Evolutionary conservation across 2,329 filamentous ascomycete species (phyloP), one percentile per base, ranked within the genome.

Genomic region (Botryotinia convoluta): DNA sequence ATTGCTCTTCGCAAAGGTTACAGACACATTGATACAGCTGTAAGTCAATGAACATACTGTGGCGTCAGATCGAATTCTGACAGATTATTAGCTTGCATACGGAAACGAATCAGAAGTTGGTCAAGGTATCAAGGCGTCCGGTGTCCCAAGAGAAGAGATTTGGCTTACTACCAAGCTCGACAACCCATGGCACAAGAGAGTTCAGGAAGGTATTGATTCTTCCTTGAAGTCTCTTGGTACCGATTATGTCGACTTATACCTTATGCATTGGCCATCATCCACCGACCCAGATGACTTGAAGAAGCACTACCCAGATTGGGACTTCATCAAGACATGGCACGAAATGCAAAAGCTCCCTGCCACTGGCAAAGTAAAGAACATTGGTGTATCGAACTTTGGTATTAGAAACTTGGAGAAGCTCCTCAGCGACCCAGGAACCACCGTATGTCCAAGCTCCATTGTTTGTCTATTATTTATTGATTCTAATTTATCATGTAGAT

Each of bases 381-480:
- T 95, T 81, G 93, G 93, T 78, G 92, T 96, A 73, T 94, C 92
- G 82, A 97, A 97, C 87, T 96, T 97, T 82, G 91, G 87, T 76
- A 93, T 95, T 81, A 89, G 85, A 82, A 93, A 96, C 83, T 85
- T 96, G 54, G 92, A 95, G 86, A 92, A 89, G 82, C 87, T 96
- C 74, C 85, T 96, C 75, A 89, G 87, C 77, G 87, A 92, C 78
- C 86, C 88, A 18, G 86, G 85, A 76, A 88, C 86, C 84, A 90
- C 90, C 84, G 90, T 88, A 79, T 71, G 81, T 20, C 32, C 18
- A n/a, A 42, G 22, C 51, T 22, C 26, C 8, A 32, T 4, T 35
- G 3, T 35, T 37, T 37, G 74, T 59, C 20, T 63, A 26, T 29
- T n/a, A 20, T 67, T 20, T 20, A 18, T 48, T 22, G 35, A 72